Percentiles rank a stretch among this genome's conserved stretches.
phyloP scores from a whole-genome alignment of 768 basidiomycete species.

The Ramaria sp. region DNA sequence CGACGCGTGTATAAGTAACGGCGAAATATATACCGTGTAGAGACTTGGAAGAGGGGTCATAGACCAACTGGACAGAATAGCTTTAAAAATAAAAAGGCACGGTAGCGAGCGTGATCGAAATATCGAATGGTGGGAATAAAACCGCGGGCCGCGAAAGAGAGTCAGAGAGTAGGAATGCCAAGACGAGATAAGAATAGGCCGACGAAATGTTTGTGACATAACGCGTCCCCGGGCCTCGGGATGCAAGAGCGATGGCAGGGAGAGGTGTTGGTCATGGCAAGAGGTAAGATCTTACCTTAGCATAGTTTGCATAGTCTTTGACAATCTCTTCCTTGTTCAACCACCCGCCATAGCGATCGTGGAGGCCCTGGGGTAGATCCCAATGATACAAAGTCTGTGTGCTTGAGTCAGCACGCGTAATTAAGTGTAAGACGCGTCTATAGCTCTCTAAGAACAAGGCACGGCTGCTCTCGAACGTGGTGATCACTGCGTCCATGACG shows the following conservation, averaged over 20 bases:
- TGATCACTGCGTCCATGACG: neutral
- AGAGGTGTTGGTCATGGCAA: neutral
- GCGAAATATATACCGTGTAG: neutral
- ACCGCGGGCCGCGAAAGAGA: neutral
- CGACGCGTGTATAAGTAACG: too few relatives aligned
- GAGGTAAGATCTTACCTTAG: slow-evolving; percentile 28
- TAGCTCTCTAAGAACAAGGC: neutral
- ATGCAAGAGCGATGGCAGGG: neutral
- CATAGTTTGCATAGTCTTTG: slow-evolving; percentile 53
- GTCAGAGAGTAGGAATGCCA: slow-evolving; percentile 3
- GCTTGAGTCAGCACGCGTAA: slow-evolving; percentile 11
- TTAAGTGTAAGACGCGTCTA: neutral
- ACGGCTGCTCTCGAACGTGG: neutral
- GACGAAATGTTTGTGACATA: neutral
- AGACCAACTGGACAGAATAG: neutral
- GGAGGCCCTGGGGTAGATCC: slow-evolving; percentile 68
- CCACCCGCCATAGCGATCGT: slow-evolving; percentile 70
- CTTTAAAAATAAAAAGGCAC: neutral
- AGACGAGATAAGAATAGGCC: slow-evolving; percentile 6
- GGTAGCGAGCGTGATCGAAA: neutral
- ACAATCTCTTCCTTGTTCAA: slow-evolving; percentile 60
- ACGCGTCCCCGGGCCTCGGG: neutral
- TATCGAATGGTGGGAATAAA: slow-evolving; percentile 1
- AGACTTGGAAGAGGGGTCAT: neutral
- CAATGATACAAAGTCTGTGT: slow-evolving; percentile 62